Evolutionary conservation across 352 stramenopile genomes (phyloP), one percentile per base, ranked within the genome.

Genomic region (Phytophthora pini): DNA sequence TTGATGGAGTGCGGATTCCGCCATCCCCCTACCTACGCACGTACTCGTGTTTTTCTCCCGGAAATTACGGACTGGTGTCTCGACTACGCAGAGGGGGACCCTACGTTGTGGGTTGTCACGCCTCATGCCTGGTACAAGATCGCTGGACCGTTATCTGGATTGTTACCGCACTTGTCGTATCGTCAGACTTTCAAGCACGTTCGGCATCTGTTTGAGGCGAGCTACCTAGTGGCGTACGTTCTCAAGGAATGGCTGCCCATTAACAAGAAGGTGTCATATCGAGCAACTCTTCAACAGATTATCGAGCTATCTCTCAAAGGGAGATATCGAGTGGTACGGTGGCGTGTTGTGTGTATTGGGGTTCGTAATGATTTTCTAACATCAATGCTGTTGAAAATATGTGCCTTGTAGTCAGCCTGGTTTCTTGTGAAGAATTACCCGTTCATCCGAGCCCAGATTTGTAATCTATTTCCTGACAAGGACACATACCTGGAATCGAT

Each of bases 51-150:
- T 31, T 95, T 83, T 81, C 77, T 95, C 39, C 84, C 84, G 46
- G 85, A 95, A 68, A 93, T 95, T 54, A 89, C 83, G 6, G 87
- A 95, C 57, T 95, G 87, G 87, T 95, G 87, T 61, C 65, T 95
- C n/a, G 87, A 95, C 46, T 95, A 93, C 55, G 87, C 84, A 15
- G 84, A 95, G 55, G 87, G 87, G 13, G 87, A 95, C 55, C 87
- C 87, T 24, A 95, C 87, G 8, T 55, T 95, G 24, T 95, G 87
- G 87, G 83, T 95, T 24, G 84, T 95, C 49, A 95, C 87, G n/a
- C 76, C 78, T 11, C 68, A 85, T 57, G 80, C 87, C 1, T 95
- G 87, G 87, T 95, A 95, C 70, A 95, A 95, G 56, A 89, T 95
- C 48, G 87, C 83, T 27, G 87, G 87, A 3, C 84, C 87, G 6